Evolutionary conservation across 805 yeast species (phyloP).

Genomic region (Middelhovenomyces tepae): DNA sequence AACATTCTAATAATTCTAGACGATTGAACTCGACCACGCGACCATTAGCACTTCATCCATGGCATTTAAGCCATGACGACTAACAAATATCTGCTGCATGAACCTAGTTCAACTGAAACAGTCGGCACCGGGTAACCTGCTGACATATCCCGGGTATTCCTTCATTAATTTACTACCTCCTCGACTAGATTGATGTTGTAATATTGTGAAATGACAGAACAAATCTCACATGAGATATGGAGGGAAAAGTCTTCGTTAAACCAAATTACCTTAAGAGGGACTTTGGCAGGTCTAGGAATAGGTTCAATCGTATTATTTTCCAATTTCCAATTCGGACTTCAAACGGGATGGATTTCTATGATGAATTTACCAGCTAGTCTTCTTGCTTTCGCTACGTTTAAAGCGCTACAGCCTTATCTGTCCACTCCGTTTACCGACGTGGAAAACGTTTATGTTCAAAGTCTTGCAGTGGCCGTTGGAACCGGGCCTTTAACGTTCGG

Average conservation of each 20-base stretch:
- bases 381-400: slow-evolving; percentile 77
- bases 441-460: slow-evolving; percentile 88
- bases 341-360: slow-evolving; percentile 99
- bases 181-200: not conserved
- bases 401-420: slow-evolving; percentile 34
- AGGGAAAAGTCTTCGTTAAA: slow-evolving; percentile 5
- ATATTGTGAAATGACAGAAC: slow-evolving; percentile 1
- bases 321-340: slow-evolving; percentile 92
- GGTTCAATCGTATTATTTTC: slow-evolving; percentile 83
- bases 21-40: no score
- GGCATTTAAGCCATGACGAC: no score
- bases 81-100: no score
- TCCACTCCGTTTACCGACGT: slow-evolving; percentile 61
- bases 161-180: not conserved
- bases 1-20: no score
- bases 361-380: slow-evolving; percentile 94
- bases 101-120: no score
- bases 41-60: no score
- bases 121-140: no score
- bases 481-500: slow-evolving; percentile 97
- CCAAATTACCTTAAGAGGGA: slow-evolving; percentile 57
- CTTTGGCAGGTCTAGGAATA: slow-evolving; percentile 67
- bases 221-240: slow-evolving; percentile 3
- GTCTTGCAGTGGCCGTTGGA: slow-evolving; percentile 93
- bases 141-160: no score